Percentiles rank a stretch among this genome's conserved stretches.
phyloP scores from a whole-genome alignment of 306 rosid species.

The Quercus aquifolioides region DNA sequence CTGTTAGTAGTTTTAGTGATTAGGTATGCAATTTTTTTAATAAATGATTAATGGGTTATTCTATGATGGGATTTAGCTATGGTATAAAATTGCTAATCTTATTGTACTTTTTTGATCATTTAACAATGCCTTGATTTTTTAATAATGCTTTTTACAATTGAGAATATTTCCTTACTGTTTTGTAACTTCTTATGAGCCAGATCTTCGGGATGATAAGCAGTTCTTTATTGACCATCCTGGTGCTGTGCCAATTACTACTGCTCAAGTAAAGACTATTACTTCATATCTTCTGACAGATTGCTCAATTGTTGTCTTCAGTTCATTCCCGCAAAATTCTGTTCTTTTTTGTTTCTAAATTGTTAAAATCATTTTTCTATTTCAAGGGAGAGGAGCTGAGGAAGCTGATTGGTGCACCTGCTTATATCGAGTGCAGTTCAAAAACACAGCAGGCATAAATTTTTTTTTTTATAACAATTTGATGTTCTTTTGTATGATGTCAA shows the following conservation, averaged over 20 bases:
- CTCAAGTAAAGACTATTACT: constrained; percentile 54
- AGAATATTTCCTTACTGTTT: constrained; percentile 1
- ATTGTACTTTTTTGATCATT: not conserved
- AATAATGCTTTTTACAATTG: not conserved
- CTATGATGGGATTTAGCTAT: not conserved
- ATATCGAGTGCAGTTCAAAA: constrained; percentile 97
- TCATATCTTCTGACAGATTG: not conserved
- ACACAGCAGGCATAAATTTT: constrained; percentile 65
- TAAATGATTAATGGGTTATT: not conserved
- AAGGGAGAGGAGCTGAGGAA: constrained; percentile 98
- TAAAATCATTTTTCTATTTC: constrained; percentile 4
- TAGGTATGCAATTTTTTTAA: not conserved
- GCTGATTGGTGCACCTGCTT: constrained; percentile 89
- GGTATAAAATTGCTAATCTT: not conserved
- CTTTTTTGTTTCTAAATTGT: not conserved
- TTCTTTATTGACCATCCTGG: constrained; percentile 95
- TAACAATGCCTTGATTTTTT: not conserved
- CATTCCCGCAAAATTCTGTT: not conserved
- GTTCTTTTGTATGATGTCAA: not conserved
- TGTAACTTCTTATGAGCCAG: constrained; percentile 50
- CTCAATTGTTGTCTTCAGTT: not conserved
- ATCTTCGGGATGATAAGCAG: constrained; percentile 96
- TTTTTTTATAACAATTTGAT: not conserved
- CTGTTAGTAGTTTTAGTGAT: too few relatives aligned
- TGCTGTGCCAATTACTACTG: constrained; percentile 84